phyloP scores from a whole-genome alignment of 768 basidiomycete genomes.

The Xerocomellus amylosporus region DNA sequence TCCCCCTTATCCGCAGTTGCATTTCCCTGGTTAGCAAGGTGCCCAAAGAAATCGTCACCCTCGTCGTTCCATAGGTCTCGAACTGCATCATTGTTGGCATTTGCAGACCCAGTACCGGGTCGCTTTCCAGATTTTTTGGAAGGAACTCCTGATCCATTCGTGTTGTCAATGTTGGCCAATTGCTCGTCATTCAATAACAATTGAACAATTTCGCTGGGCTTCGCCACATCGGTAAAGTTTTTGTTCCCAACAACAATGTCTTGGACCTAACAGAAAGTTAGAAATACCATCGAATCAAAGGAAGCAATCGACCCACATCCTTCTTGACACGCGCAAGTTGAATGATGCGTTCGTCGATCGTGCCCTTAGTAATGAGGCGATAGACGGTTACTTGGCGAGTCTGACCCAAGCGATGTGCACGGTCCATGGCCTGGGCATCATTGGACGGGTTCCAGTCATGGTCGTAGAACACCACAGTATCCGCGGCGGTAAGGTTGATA shows the following conservation, averaged over 20 bases:
- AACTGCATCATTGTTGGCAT: slow-evolving; percentile 37
- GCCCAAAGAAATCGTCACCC: slow-evolving; percentile 83
- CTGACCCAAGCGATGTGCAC: slow-evolving; percentile 94
- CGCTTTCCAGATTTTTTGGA: slow-evolving; percentile 36
- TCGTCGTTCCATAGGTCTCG: slow-evolving; percentile 85
- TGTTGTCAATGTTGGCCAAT: slow-evolving; percentile 63
- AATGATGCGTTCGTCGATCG: slow-evolving; percentile 96
- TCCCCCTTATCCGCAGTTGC: slow-evolving; percentile 23
- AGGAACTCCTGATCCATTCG: slow-evolving; percentile 39
- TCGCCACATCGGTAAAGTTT: slow-evolving; percentile 87
- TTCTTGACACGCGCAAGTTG: slow-evolving; percentile 96
- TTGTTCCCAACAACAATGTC: slow-evolving; percentile 99
- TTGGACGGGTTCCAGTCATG: slow-evolving; percentile 77
- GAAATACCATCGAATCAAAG: background rate
- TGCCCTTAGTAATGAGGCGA: slow-evolving; percentile 88
- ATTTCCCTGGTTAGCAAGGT: slow-evolving; percentile 36
- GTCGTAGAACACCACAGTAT: slow-evolving; percentile 29
- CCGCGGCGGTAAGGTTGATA: slow-evolving; percentile 86
- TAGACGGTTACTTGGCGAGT: slow-evolving; percentile 97
- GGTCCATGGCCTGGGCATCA: slow-evolving; percentile 98
- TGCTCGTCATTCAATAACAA: slow-evolving; percentile 94
- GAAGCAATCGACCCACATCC: slow-evolving; percentile 55
- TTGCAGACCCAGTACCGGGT: slow-evolving; percentile 25
- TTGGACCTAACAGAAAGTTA: slow-evolving; percentile 66
- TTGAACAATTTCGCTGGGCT: slow-evolving; percentile 96